Evolutionary conservation across 768 basidiomycete species (phyloP).

Genomic region (Daedalea quercina): DNA sequence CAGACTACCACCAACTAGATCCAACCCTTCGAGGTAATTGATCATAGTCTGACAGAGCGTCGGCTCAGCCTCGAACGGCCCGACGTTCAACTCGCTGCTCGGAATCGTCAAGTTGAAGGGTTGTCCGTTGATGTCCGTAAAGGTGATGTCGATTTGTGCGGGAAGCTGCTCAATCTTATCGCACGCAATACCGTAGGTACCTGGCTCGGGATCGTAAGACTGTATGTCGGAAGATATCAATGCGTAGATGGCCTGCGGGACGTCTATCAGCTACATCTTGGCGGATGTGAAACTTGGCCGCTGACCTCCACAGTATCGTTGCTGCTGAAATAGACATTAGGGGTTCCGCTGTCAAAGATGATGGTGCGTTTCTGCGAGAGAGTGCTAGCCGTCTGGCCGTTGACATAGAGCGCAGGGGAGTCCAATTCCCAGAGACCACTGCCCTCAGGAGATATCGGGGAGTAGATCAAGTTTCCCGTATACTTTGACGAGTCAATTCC

Average conservation of each 20-base stretch:
- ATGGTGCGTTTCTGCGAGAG: slow-evolving; percentile 35
- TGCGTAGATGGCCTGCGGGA: slow-evolving; percentile 43
- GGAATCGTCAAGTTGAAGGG: slow-evolving; percentile 54
- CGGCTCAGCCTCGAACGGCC: slow-evolving; percentile 44
- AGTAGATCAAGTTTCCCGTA: slow-evolving; percentile 24
- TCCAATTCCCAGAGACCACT: slow-evolving; percentile 34
- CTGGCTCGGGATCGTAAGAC: slow-evolving; percentile 42
- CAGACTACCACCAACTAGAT: slow-evolving; percentile 45
- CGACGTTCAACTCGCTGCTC: slow-evolving; percentile 51
- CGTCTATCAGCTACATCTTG: not conserved
- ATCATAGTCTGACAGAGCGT: slow-evolving; percentile 49
- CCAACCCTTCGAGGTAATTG: slow-evolving; percentile 48
- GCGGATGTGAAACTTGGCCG: slow-evolving; percentile 4
- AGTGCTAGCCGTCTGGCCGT: slow-evolving; percentile 41
- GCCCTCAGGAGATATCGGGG: not conserved
- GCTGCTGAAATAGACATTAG: slow-evolving; percentile 42
- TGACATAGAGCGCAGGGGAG: slow-evolving; percentile 42
- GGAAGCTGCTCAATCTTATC: slow-evolving; percentile 36
- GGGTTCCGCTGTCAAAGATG: slow-evolving; percentile 54
- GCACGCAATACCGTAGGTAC: slow-evolving; percentile 43
- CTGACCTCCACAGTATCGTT: slow-evolving; percentile 40
- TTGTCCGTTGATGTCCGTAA: slow-evolving; percentile 42
- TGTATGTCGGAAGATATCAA: slow-evolving; percentile 51
- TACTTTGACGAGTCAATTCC: slow-evolving; percentile 48
- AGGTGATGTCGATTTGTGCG: slow-evolving; percentile 45